These are phyloP conservation scores for Suhomyces tanzawaensis DNA, from an alignment of 805 yeast species.

Conservation along the genomic window DNA sequence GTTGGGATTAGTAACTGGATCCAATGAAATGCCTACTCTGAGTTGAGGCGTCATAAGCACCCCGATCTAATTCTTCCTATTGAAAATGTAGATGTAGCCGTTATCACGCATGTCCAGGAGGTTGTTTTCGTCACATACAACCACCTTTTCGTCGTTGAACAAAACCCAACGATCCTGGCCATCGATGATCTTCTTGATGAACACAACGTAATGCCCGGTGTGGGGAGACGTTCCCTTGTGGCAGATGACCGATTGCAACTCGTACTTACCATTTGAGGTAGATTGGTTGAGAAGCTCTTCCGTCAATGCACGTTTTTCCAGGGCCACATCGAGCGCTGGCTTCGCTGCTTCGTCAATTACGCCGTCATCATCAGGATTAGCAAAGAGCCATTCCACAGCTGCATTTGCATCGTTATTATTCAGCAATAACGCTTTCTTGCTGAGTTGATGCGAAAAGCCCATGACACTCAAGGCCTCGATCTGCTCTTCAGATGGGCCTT, in stretches of 20 bases:
- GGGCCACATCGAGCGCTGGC: slow-evolving; percentile 27
- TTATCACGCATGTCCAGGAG: slow-evolving; percentile 43
- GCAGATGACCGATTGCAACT: slow-evolving; percentile 66
- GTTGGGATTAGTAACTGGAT: too few species aligned
- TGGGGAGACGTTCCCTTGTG: slow-evolving; percentile 90
- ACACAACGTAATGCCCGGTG: slow-evolving; percentile 90
- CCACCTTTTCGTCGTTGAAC: slow-evolving; percentile 89
- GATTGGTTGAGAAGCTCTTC: slow-evolving; percentile 11
- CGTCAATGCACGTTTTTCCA: slow-evolving; percentile 16
- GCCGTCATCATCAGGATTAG: slow-evolving; percentile 77
- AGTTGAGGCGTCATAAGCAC: neutral
- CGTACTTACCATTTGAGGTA: slow-evolving; percentile 35
- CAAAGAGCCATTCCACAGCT: slow-evolving; percentile 90
- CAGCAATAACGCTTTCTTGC: slow-evolving; percentile 68
- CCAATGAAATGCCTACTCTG: too few species aligned
- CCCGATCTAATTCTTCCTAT: neutral
- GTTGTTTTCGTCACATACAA: slow-evolving; percentile 45
- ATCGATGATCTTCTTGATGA: slow-evolving; percentile 45
- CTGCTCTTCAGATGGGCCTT: slow-evolving; percentile 32
- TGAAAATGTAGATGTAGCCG: slow-evolving; percentile 50
- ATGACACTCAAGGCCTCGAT: slow-evolving; percentile 55
- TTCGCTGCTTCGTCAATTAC: slow-evolving; percentile 29
- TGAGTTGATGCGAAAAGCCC: slow-evolving; percentile 72
- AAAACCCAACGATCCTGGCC: slow-evolving; percentile 61
- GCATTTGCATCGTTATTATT: slow-evolving; percentile 62